Evolutionary conservation across 768 basidiomycete species (phyloP), one percentile per base, ranked within the genome.

Genomic region (Mycena alexandri): DNA sequence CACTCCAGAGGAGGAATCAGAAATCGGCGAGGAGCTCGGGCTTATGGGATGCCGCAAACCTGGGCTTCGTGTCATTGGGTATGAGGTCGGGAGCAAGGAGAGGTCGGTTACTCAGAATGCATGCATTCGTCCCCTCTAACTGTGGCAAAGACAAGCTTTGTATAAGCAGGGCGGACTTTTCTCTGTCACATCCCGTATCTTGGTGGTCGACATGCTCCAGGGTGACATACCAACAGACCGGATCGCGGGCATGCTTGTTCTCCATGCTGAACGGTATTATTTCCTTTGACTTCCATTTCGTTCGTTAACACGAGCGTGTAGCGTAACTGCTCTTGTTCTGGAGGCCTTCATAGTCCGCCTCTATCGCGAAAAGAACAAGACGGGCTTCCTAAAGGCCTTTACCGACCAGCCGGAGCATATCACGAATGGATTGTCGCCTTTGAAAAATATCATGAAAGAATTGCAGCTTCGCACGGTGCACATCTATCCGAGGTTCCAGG

Each of bases 361-460:
- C 3, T 98, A 92, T 75, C 88, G 97, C 46, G 91, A 98, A 78
- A 89, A 91, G 80, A 99, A 98, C 81, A 88, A 86, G 76, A 84
- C 83, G 2, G 97, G 97, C 1, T 99, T 99, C 78, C 82, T 98
- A 70, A 99, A 99, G 78, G 98, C 95, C 0, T 98, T 99, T 75
- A 94, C 95, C 2, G 98, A 99, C 77, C 93, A 98, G 73, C 96
- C 97, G 5, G 98, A 99, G 77, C 89, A 92, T 68, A 98, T 99
- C 67, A 96, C 93, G 0, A 94, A 89, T 68, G 97, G 96, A 1
- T 79, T 99, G 77, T 95, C 94, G 1, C 98, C 98, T 1, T 82
- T 99, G 22, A 93, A 90, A 73, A 95, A 91, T 59, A 92, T 97
- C 68, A 90, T 99, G 87, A 95, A 95, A 67, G 95, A 97, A 76